A percentile compares a stretch with the other conserved stretches of the same genome.
These are phyloP conservation scores for Wallacemonas rigidus DNA, from an alignment of 208 protist species.

Conservation along the genomic window DNA sequence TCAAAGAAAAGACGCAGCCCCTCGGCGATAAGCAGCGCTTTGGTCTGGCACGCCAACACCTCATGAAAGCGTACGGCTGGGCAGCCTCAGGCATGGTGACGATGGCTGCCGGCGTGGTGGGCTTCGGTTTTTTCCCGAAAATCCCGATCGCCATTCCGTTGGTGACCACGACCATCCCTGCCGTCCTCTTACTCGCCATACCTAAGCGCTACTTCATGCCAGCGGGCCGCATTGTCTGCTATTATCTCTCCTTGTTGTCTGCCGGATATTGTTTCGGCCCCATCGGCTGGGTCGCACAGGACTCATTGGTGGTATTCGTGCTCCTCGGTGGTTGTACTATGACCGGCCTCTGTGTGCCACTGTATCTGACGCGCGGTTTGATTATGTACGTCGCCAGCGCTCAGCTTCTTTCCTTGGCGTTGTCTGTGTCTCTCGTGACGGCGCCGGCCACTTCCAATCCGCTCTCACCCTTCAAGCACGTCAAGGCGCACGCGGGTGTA, in stretches of 20 bases:
- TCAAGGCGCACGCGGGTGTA: slow-evolving; percentile 39
- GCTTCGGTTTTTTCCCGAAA: slow-evolving; percentile 47
- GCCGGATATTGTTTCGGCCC: slow-evolving; percentile 77
- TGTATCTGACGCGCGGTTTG: slow-evolving; percentile 84
- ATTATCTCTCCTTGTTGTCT: slow-evolving; percentile 42
- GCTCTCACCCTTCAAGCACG: slow-evolving; percentile 28
- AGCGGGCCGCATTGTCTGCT: slow-evolving; percentile 39
- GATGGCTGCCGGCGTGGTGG: slow-evolving; percentile 38
- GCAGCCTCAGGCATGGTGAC: slow-evolving; percentile 55
- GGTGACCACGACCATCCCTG: slow-evolving; percentile 43
- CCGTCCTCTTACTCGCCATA: slow-evolving; percentile 45
- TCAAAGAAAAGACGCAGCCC: slow-evolving; percentile 66
- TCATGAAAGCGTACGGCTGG: slow-evolving; percentile 53
- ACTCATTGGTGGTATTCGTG: slow-evolving; percentile 56
- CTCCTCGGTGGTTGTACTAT: slow-evolving; percentile 67
- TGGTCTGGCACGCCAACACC: slow-evolving; percentile 44
- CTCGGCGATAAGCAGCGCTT: slow-evolving; percentile 55
- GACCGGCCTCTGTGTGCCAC: slow-evolving; percentile 63
- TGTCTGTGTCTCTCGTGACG: slow-evolving; percentile 57
- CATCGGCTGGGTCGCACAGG: slow-evolving; percentile 73
- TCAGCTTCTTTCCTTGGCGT: slow-evolving; percentile 68
- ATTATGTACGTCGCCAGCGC: slow-evolving; percentile 78
- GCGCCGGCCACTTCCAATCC: slow-evolving; percentile 27
- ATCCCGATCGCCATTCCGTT: slow-evolving; percentile 63
- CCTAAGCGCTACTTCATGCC: slow-evolving; percentile 45